Conservation (phyloP, 306 rosid genomes). For the Hippophae gyantsensis region DNA sequence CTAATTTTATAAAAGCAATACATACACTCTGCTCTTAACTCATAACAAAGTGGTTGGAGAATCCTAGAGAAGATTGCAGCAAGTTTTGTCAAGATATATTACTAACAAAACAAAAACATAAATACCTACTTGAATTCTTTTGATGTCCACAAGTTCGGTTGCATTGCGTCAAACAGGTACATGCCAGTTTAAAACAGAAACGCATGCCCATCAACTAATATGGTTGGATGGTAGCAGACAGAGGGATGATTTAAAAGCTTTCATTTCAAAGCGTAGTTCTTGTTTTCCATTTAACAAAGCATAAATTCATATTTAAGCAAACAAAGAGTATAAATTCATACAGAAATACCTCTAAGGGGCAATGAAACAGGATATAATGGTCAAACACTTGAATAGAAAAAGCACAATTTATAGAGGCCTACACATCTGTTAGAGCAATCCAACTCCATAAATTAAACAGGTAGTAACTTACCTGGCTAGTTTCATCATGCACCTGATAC, state of each 20-base stretch:
- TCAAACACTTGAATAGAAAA: constrained; percentile 25
- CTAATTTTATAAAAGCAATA: constrained; percentile 43
- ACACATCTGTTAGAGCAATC: constrained; percentile 71
- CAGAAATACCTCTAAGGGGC: constrained; percentile 34
- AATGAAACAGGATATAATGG: constrained; percentile 32
- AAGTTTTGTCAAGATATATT: constrained; percentile 37
- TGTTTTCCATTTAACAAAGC: neutral
- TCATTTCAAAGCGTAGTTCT: constrained; percentile 19
- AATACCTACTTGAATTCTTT: constrained; percentile 72
- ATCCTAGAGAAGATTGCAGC: constrained; percentile 45
- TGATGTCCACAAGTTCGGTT: constrained; percentile 60
- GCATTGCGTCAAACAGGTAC: constrained; percentile 52
- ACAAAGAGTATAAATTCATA: constrained; percentile 18
- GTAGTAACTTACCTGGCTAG: constrained; percentile 99
- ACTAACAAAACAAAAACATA: constrained; percentile 36
- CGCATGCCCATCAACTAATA: constrained; percentile 40
- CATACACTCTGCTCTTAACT: constrained; percentile 33
- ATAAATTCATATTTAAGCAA: too few relatives aligned
- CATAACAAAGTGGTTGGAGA: constrained; percentile 35
- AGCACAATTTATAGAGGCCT: constrained; percentile 53
- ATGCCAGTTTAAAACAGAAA: constrained; percentile 43
- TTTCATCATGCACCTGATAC: constrained; percentile 99
- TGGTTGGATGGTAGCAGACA: constrained; percentile 30
- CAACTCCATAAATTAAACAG: constrained; percentile 53
- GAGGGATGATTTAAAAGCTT: constrained; percentile 20